Evolutionary conservation across 1,284 basidiomycete genomes (phyloP).

Genomic region (Cutaneotrichosporon sp.): DNA sequence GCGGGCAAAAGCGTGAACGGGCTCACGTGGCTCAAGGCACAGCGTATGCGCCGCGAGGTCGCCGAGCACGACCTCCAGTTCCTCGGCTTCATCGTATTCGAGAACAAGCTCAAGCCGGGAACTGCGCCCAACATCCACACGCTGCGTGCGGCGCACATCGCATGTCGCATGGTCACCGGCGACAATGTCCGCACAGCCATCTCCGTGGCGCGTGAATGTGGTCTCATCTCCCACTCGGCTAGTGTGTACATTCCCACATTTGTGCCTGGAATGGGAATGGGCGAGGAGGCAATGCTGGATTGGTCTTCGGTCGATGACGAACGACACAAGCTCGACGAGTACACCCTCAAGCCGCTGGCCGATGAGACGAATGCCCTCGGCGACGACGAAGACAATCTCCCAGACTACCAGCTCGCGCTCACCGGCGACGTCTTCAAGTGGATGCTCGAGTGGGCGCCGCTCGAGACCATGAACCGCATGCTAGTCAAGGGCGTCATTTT

Average conservation of each 20-base stretch:
- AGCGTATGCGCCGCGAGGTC: constrained; percentile 92
- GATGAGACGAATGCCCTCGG: constrained; percentile 62
- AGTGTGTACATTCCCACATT: constrained; percentile 90
- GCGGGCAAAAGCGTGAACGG: constrained; percentile 94
- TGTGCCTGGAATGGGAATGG: constrained; percentile 67
- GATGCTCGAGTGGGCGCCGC: constrained; percentile 93
- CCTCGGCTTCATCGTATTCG: constrained; percentile 94
- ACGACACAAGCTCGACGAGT: constrained; percentile 76
- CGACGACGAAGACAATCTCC: constrained; percentile 60
- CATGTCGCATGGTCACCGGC: constrained; percentile 96
- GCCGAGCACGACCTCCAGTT: constrained; percentile 89
- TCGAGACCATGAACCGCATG: constrained; percentile 93
- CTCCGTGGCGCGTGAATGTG: constrained; percentile 93
- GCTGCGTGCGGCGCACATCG: constrained; percentile 81
- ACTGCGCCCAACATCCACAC: constrained; percentile 88
- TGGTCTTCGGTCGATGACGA: constrained; percentile 94
- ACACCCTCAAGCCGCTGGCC: constrained; percentile 72
- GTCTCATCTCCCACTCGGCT: constrained; percentile 78
- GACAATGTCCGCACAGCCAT: constrained; percentile 97
- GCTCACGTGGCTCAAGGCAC: constrained; percentile 94
- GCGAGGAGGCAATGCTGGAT: constrained; percentile 64
- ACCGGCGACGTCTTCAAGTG: constrained; percentile 98
- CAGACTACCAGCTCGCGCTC: constrained; percentile 84
- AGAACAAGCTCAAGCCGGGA: constrained; percentile 95
- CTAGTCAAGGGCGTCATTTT: constrained; percentile 97